Base-by-base conservation (phyloP, 345 rosid genomes). In the Aquilaria malaccensis region DNA sequence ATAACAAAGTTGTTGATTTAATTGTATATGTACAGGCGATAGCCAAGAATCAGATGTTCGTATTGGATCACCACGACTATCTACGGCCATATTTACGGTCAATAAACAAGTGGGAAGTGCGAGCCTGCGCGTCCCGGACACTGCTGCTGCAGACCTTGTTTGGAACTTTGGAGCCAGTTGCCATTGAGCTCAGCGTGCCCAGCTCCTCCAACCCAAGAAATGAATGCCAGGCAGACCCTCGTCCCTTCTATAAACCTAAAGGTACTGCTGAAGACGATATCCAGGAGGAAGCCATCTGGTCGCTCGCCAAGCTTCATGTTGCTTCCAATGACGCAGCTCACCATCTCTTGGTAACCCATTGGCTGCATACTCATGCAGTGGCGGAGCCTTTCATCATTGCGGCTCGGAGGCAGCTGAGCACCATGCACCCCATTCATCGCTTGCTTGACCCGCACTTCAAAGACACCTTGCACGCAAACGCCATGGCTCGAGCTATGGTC, bases 311-410 rank as follows among this genome's bases (percentile, higher is more conserved):
- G 72, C 62, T 86, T 71, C 88, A 85, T 58, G 92, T 85, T 58
- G 61, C 71, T 30, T 76, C 83, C 30, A 83, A 81, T 66, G 91
- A 85, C 72, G 77, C 83, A 29, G 84, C 77, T 13, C 71, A 83
- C 71, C 88, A 85, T 56, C 88, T 77, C 45, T 70, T 85, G 14
- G 51, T 81, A 60, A 77, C 77, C 67, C 86, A 81, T 29, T 83
- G 91, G 91, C 79, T 85, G 76, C 82, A 81, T 46, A 83, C 92
- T 50, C 88, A 79, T 69, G 86, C 85, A 13, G 79, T 83, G 1
- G 61, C 75, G 1, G 92, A 85, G 78, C 88, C 92, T 11, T 79
- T 81, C 82, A 71, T 85, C 22, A 85, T 85, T 72, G 88, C 86
- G 48, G 75, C 80, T 3, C 77, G 85, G 56, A 83, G 92, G 72